Percentiles rank a stretch among this genome's conserved stretches.
Evolutionary conservation across 108 stramenopile species (phyloP).

Genomic region (Skeletonema marinoi): DNA sequence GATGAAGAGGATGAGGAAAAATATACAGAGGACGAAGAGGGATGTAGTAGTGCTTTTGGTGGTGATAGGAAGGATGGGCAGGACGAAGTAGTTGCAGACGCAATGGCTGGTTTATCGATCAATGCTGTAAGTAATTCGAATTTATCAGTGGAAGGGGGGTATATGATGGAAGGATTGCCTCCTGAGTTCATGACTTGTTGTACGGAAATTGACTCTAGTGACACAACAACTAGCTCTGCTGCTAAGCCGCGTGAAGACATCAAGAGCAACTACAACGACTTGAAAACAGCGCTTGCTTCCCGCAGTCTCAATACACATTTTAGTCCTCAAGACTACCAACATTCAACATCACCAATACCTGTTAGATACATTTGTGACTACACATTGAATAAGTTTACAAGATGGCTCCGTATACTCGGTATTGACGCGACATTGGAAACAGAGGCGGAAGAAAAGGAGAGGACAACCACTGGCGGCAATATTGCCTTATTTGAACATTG

Average conservation of each 20-base stretch:
- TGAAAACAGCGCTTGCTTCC: conserved; percentile 25
- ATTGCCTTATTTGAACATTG: conserved; percentile 80
- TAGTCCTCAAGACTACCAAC: conserved; percentile 47
- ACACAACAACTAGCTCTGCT: neutral
- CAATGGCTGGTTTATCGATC: neutral
- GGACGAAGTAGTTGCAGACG: conserved; percentile 8
- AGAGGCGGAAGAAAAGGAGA: conserved; percentile 70
- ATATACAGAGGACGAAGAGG: conserved; percentile 26
- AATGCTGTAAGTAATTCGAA: neutral
- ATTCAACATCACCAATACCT: conserved; percentile 24
- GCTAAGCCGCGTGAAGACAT: neutral
- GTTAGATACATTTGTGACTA: conserved; percentile 54
- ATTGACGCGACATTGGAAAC: conserved; percentile 87
- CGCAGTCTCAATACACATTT: conserved; percentile 21
- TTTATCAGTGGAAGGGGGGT: neutral
- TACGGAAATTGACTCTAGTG: neutral
- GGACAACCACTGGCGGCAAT: conserved; percentile 54
- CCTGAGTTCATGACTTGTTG: neutral
- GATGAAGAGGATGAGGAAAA: conserved; percentile 32
- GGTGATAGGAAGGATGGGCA: conserved; percentile 28
- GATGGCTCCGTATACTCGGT: conserved; percentile 88
- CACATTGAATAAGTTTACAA: conserved; percentile 74
- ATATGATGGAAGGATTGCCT: conserved; percentile 6
- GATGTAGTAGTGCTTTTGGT: neutral
- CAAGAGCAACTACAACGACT: conserved; percentile 8